Evolutionary conservation across 1,284 basidiomycete species (phyloP), one percentile per base, ranked within the genome.

Genomic region (Athelia psychrophila): DNA sequence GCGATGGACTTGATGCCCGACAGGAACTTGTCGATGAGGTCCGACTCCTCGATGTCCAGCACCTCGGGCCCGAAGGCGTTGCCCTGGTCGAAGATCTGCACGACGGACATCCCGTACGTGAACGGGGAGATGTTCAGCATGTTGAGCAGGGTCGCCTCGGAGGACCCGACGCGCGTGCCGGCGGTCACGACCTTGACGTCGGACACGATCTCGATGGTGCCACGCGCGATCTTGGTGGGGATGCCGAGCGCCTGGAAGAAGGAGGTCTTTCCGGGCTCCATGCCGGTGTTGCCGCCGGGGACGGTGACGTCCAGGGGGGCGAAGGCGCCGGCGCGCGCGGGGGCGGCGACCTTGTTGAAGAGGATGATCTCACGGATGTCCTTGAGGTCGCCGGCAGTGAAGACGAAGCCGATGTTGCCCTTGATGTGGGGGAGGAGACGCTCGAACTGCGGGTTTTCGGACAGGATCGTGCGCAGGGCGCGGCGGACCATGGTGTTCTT

Each of bases 401-500:
- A 99, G 71, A 99, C 96, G 81, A 99, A 99, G 56, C 96, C 96
- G 64, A 99, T 92, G 86, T 99, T 99, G 63, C 95, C 95, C 74
- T 82, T 91, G 78, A 99, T 81, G 80, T 92, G 86, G 60, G 95
- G 96, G 58, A 99, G 86, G 71, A 99, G 86, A 72, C 88, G 91
- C 80, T 99, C 96, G 80, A 91, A 95, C 69, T 95, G 87, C 58
- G 97, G 96, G 80, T 79, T 84, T 68, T 98, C 96, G 61, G 81
- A 56, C 66, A 98, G 81, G 73, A 98, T 86, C 69, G 88, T 81
- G 64, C 96, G 94, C 61, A 99, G 84, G 55, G 95, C 96, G 70
- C 96, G 94, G 77, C 96, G 93, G 66, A 98, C 95, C 97, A 99
- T 98, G 71, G 97, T 99, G 88, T 99, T 99, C 82, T 99, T 99